phyloP scores from a whole-genome alignment of 164 flowering plant species.

The Amborella trichopoda region DNA sequence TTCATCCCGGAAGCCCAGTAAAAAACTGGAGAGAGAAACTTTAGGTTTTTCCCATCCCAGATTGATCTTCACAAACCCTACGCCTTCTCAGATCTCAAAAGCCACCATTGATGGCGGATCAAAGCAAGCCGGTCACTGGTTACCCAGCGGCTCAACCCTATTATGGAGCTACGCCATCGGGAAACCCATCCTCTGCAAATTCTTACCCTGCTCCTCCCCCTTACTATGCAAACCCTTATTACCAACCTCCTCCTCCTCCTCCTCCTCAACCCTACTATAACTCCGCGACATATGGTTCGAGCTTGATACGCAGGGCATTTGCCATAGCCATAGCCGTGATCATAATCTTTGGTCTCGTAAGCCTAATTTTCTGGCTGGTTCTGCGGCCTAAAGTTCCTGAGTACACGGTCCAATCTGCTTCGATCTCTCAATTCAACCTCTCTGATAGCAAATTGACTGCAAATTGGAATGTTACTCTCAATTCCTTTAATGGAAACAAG shows the following conservation, averaged over 20 bases:
- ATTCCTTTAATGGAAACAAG: conserved; percentile 52
- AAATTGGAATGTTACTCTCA: conserved; percentile 23
- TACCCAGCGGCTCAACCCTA: conserved; percentile 6
- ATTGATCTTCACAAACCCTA: no score
- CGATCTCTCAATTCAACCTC: conserved; percentile 31
- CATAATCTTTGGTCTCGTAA: conserved; percentile 12
- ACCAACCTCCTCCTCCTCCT: conserved; percentile 5
- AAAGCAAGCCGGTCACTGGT: conserved; percentile 12
- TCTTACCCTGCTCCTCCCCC: conserved; percentile 1
- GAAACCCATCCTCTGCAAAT: neutral
- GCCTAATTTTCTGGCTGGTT: conserved; percentile 19
- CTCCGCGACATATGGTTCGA: neutral
- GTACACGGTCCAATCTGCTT: conserved; percentile 32
- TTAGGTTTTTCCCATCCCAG: no score
- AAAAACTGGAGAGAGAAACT: no score
- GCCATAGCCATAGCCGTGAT: conserved; percentile 10
- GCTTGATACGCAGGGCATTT: no score
- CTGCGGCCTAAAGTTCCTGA: conserved; percentile 62
- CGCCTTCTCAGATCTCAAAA: no score
- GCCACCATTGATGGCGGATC: neutral
- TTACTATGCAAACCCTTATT: conserved; percentile 7
- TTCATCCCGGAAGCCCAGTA: no score
- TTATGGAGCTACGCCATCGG: neutral
- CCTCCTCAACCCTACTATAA: conserved; percentile 3
- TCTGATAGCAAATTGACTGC: conserved; percentile 18